phyloP scores from a whole-genome alignment of 805 yeast genomes.

The Candida montana region DNA sequence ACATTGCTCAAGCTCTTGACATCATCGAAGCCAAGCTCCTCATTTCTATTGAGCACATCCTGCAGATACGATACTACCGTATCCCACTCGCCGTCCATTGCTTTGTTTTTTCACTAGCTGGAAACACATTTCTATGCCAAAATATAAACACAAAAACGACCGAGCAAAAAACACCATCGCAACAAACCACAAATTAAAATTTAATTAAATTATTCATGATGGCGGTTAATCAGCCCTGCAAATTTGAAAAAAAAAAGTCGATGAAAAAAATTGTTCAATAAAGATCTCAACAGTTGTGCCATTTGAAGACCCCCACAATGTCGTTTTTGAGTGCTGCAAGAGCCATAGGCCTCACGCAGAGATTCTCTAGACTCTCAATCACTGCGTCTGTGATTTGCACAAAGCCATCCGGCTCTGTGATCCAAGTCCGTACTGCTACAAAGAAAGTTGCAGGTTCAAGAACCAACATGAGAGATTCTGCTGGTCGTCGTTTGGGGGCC shows the following conservation, averaged over 20 bases:
- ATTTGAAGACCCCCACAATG: constrained; percentile 8
- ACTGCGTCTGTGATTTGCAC: background rate
- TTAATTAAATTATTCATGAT: too few species aligned
- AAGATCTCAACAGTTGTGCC: background rate
- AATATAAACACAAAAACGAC: too few species aligned
- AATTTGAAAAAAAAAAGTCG: background rate
- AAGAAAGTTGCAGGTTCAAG: constrained; percentile 94
- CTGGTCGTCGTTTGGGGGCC: constrained; percentile 90
- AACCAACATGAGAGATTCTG: constrained; percentile 89
- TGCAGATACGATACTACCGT: constrained; percentile 60
- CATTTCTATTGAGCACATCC: constrained; percentile 61
- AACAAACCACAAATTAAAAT: too few species aligned
- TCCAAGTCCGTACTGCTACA: constrained; percentile 76
- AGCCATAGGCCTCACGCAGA: constrained; percentile 10
- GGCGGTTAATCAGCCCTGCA: background rate
- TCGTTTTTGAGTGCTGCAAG: constrained; percentile 15
- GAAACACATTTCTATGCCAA: background rate
- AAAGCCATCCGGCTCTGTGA: constrained; percentile 5
- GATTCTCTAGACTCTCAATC: constrained; percentile 14
- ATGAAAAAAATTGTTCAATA: background rate
- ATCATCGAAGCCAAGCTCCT: constrained; percentile 45
- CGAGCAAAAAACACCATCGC: background rate
- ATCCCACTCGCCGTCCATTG: constrained; percentile 66
- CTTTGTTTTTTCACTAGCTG: constrained; percentile 11
- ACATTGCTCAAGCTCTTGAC: constrained; percentile 24